Evolutionary conservation across 805 yeast genomes (phyloP).

Genomic region (Candida stauntonica): DNA sequence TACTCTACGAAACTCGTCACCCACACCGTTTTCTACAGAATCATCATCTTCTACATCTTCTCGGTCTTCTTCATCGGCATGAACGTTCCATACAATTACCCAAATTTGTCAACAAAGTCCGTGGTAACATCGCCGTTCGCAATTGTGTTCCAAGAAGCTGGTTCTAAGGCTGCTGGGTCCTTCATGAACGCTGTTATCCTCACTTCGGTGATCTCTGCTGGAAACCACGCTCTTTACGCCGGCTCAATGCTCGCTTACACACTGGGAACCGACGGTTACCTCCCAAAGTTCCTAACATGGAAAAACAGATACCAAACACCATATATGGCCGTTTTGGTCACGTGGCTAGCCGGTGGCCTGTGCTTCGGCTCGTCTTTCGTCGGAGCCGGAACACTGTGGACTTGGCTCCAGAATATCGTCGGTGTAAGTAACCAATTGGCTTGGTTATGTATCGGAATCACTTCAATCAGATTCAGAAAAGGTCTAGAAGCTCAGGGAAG

Average conservation of each 20-base stretch:
- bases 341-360: slow-evolving; percentile 52
- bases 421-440: slow-evolving; percentile 50
- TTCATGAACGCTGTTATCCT: slow-evolving; percentile 58
- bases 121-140: slow-evolving; percentile 66
- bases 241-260: slow-evolving; percentile 51
- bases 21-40: slow-evolving; percentile 52
- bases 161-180: slow-evolving; percentile 54
- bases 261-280: slow-evolving; percentile 45
- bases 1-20: slow-evolving; percentile 51
- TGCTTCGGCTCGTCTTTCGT: slow-evolving; percentile 58
- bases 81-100: slow-evolving; percentile 50
- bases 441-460: slow-evolving; percentile 46
- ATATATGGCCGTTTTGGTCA: slow-evolving; percentile 43
- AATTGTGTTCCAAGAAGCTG: slow-evolving; percentile 60
- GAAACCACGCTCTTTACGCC: slow-evolving; percentile 49
- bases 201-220: slow-evolving; percentile 49
- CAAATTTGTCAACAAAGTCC: slow-evolving; percentile 44
- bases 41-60: slow-evolving; percentile 44
- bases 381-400: slow-evolving; percentile 50
- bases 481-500: slow-evolving; percentile 42
- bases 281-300: slow-evolving; percentile 42
- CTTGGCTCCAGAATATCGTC: slow-evolving; percentile 48
- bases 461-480: slow-evolving; percentile 45
- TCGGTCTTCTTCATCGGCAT: slow-evolving; percentile 45
- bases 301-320: slow-evolving; percentile 43